Conservation (phyloP, 2,329 filamentous ascomycete species). For the Uncinocarpus reesii region DNA sequence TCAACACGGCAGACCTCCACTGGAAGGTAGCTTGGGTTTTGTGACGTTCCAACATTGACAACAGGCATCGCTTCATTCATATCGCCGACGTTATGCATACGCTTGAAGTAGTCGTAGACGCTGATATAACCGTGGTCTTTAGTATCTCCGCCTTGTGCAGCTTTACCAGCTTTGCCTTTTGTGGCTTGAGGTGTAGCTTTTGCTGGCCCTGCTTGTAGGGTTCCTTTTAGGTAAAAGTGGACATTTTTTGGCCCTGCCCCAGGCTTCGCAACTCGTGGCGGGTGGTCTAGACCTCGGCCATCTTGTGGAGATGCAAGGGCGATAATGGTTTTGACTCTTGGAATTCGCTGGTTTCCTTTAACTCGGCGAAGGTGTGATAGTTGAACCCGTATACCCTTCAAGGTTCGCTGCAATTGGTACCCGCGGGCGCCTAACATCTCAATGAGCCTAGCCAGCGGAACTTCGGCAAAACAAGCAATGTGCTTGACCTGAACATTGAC, state of each 20-base stretch:
- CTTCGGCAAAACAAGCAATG: conserved; percentile 47
- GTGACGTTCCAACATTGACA: conserved; percentile 53
- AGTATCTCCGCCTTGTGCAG: conserved; percentile 19
- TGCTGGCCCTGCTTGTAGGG: conserved; percentile 15
- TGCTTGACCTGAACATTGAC: conserved; percentile 55
- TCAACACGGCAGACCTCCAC: conserved; percentile 55
- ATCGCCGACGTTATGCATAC: background rate
- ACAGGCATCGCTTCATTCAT: conserved; percentile 41
- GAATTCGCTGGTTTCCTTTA: conserved; percentile 26
- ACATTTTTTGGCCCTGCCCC: conserved; percentile 46
- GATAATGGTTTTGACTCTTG: conserved; percentile 38
- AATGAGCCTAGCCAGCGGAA: conserved; percentile 34
- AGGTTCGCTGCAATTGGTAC: conserved; percentile 23
- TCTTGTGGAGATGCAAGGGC: conserved; percentile 37
- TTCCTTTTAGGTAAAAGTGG: conserved; percentile 42
- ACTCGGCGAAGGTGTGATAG: conserved; percentile 34
- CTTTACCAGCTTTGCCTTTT: conserved; percentile 17
- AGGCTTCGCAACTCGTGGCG: conserved; percentile 27
- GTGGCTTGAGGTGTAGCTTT: conserved; percentile 18
- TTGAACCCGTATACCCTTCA: conserved; percentile 35
- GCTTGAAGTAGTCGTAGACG: conserved; percentile 44
- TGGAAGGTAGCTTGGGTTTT: conserved; percentile 54
- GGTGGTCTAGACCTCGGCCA: conserved; percentile 27
- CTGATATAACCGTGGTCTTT: conserved; percentile 36
- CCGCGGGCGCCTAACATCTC: conserved; percentile 15